Percentiles rank a stretch among this genome's conserved stretches.
Conservation (phyloP, 1,284 basidiomycete species). For the Flammula alnicola region DNA sequence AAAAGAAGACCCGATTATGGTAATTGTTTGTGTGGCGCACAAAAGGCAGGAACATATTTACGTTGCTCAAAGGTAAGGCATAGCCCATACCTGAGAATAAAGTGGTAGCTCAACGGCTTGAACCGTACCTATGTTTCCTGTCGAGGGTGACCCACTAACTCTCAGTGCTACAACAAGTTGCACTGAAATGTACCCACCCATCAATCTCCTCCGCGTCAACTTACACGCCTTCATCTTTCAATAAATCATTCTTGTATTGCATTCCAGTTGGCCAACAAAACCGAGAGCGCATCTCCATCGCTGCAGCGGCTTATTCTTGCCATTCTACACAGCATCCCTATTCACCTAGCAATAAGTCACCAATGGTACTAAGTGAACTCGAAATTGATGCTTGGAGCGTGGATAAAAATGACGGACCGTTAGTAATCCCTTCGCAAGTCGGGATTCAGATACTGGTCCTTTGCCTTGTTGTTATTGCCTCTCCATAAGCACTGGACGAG, state of each 20-base stretch:
- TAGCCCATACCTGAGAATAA: background rate
- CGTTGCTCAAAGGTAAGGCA: constrained; percentile 74
- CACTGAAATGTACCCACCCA: constrained; percentile 52
- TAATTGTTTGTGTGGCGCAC: background rate
- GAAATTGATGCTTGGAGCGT: background rate
- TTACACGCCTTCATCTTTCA: constrained; percentile 34
- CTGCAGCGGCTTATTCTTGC: constrained; percentile 45
- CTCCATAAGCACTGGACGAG: constrained; percentile 39
- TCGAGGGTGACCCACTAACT: background rate
- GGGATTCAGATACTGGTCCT: constrained; percentile 35
- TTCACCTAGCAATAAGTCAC: too few species aligned
- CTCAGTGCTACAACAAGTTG: background rate
- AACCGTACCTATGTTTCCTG: constrained; percentile 74
- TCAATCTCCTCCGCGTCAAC: constrained; percentile 48
- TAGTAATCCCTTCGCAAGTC: constrained; percentile 50
- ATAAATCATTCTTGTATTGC: constrained; percentile 48
- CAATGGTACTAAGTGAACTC: too few species aligned
- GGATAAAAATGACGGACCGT: background rate
- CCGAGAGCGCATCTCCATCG: constrained; percentile 54
- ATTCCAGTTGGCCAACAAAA: constrained; percentile 44
- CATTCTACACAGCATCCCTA: constrained; percentile 44
- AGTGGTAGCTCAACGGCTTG: constrained; percentile 50
- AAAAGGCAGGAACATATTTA: constrained; percentile 27
- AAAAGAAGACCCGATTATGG: background rate
- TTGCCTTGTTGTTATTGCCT: constrained; percentile 27